These are phyloP conservation scores for Venturia oleaginea DNA, from an alignment of 2,329 filamentous ascomycete species.

Conservation along the genomic window DNA sequence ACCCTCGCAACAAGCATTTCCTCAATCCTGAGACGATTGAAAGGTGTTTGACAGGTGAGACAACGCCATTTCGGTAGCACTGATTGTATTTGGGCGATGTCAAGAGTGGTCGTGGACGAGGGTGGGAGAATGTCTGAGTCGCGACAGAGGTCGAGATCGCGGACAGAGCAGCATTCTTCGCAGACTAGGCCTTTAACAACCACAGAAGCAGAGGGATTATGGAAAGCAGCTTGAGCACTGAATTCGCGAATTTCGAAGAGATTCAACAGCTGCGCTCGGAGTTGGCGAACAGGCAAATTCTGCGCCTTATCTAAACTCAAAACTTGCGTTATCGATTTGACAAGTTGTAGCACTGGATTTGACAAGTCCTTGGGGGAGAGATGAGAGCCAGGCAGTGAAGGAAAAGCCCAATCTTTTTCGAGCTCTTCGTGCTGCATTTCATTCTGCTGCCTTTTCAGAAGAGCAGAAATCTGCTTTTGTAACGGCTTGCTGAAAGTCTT, in stretches of 20 bases:
- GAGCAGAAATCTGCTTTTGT: conserved; percentile 73
- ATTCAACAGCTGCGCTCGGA: conserved; percentile 80
- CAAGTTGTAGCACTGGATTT: conserved; percentile 79
- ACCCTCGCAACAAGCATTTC: conserved; percentile 71
- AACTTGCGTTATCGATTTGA: conserved; percentile 89
- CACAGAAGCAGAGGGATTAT: conserved; percentile 72
- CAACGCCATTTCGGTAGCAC: conserved; percentile 57
- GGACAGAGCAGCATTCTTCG: conserved; percentile 78
- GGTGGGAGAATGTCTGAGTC: conserved; percentile 71
- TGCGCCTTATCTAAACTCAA: conserved; percentile 86
- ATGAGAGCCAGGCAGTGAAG: conserved; percentile 65
- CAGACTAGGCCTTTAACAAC: conserved; percentile 69
- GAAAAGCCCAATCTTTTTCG: conserved; percentile 79
- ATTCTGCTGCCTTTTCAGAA: conserved; percentile 79
- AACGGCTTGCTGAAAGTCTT: conserved; percentile 79
- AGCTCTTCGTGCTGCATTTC: conserved; percentile 86
- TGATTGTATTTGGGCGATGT: conserved; percentile 10
- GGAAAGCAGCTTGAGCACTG: conserved; percentile 74
- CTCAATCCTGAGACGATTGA: conserved; percentile 72
- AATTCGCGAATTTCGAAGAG: conserved; percentile 96
- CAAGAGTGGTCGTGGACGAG: conserved; percentile 17
- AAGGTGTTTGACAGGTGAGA: conserved; percentile 63
- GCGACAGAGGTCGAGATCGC: conserved; percentile 85
- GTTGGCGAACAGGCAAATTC: conserved; percentile 72
- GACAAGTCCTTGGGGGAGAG: conserved; percentile 31